Percentiles rank a stretch among this genome's conserved stretches.
Conservation (phyloP, 2,329 filamentous ascomycete genomes). For the Monosporascus ibericus region DNA sequence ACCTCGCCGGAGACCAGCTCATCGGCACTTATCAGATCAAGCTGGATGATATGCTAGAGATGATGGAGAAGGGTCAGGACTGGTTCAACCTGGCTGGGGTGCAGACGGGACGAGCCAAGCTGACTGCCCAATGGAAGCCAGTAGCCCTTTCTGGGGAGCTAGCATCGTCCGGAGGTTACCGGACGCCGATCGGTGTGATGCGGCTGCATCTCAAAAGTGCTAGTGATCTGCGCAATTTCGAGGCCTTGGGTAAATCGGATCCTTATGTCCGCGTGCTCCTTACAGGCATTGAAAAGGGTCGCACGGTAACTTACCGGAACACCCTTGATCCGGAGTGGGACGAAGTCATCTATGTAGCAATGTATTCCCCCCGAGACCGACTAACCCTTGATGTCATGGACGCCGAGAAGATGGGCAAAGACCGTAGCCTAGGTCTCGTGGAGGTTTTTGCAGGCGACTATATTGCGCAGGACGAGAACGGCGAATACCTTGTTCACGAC, state of each 20-base stretch:
- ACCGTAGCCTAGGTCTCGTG: conserved; percentile 76
- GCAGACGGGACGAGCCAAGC: conserved; percentile 79
- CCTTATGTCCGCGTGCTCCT: conserved; percentile 85
- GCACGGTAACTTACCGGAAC: conserved; percentile 93
- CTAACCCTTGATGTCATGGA: conserved; percentile 94
- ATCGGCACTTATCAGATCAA: conserved; percentile 93
- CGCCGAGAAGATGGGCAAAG: conserved; percentile 84
- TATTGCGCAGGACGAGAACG: conserved; percentile 68
- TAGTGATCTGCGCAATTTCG: conserved; percentile 79
- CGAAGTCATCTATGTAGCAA: conserved; percentile 87
- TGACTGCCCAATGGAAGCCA: conserved; percentile 92
- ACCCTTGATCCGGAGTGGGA: conserved; percentile 95
- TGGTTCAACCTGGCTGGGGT: conserved; percentile 87
- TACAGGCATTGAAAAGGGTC: conserved; percentile 82
- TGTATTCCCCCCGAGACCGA: conserved; percentile 79
- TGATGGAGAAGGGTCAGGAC: conserved; percentile 87
- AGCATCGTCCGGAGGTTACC: conserved; percentile 78
- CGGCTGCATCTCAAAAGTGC: conserved; percentile 86
- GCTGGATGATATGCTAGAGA: conserved; percentile 84
- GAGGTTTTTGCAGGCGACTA: conserved; percentile 77
- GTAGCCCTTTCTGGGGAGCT: conserved; percentile 76
- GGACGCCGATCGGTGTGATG: conserved; percentile 92
- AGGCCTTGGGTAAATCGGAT: conserved; percentile 94
- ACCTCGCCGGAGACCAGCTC: conserved; percentile 73
- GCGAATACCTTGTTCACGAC: conserved; percentile 75